Base-by-base conservation (phyloP, 768 basidiomycete genomes). In the Heimioporus sp. region DNA sequence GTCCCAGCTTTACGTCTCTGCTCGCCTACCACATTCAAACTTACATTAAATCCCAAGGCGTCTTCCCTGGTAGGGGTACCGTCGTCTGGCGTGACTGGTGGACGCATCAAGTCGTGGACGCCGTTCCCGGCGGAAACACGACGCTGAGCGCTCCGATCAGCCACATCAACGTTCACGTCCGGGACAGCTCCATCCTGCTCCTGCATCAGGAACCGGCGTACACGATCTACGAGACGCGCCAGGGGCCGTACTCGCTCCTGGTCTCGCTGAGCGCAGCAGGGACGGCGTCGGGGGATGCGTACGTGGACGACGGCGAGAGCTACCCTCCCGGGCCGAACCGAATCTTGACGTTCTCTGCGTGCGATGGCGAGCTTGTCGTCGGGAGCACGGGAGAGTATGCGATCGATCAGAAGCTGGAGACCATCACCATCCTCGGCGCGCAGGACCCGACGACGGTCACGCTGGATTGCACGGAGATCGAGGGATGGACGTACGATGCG, bases 41-140 rank as follows among this genome's bases (percentile, higher is more conserved):
- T 38, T 54, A 43, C 9, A 50, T 46, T 24, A 19, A 11, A 8
- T 16, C 5, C 9, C 5, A 30, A 86, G 86, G 81, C 35, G 74
- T 85, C 43, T 51, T 50, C 36, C 49, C 49, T n/a, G 49, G 49
- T 1, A 71, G 78, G 54, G 80, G 82, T 24, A 62, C 62, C 15
- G 77, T 80, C 13, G 68, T 76, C 53, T 89, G 85, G 86, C 78
- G 86, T 35, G 86, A 88, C 64, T 87, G 84, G 83, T 87, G 82
- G 66, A 86, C 82, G 0, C 83, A 87, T 56, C 75, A 78, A 12
- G 73, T 72, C 38, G 75, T 83, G 21, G 67, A 83, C 17, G 66
- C 74, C 17, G 65, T 67, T 1, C 35, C 67, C 2, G 76, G 77
- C 32, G 65, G 61, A 28, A 72, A 73, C 47, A 77, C 76, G 0